Conservation (phyloP, 371 early-diverging fungal genomes). For the Rhizopus delemar region DNA sequence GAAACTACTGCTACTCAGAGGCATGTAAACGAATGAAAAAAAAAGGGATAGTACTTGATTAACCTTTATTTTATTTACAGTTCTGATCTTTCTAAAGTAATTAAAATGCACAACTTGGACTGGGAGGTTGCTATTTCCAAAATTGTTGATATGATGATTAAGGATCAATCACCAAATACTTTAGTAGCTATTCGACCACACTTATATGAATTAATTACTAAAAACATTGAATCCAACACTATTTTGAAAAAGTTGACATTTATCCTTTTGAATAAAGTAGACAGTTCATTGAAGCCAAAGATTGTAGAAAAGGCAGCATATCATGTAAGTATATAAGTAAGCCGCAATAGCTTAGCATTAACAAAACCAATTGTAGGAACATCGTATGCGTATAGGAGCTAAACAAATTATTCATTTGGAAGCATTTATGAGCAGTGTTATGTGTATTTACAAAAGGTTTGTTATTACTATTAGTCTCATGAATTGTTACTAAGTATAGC, state of each 20-base stretch:
- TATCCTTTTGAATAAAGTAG: slow-evolving; percentile 65
- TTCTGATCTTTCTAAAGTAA: slow-evolving; percentile 44
- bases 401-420: slow-evolving; percentile 98
- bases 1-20: slow-evolving; percentile 80
- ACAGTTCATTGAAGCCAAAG: slow-evolving; percentile 62
- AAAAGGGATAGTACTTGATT: slow-evolving; percentile 29
- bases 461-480: not conserved
- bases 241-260: slow-evolving; percentile 74
- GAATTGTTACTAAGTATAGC: not conserved
- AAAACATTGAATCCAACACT: slow-evolving; percentile 85
- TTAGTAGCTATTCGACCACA: slow-evolving; percentile 74
- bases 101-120: slow-evolving; percentile 73
- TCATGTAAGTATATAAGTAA: slow-evolving; percentile 55
- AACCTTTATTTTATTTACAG: slow-evolving; percentile 13
- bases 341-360: not conserved
- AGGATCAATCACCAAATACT: slow-evolving; percentile 72
- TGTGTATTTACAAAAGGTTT: slow-evolving; percentile 67
- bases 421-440: slow-evolving; percentile 91
- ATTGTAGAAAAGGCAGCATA: slow-evolving; percentile 79
- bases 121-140: slow-evolving; percentile 85
- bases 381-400: slow-evolving; percentile 81
- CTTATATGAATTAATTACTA: slow-evolving; percentile 85
- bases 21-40: slow-evolving; percentile 48
- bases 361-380: slow-evolving; percentile 62
- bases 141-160: slow-evolving; percentile 70